A percentile compares a stretch with the other conserved stretches of the same genome.
These are phyloP conservation scores for Phaffia australis DNA, from an alignment of 768 basidiomycete species.

Conservation along the genomic window DNA sequence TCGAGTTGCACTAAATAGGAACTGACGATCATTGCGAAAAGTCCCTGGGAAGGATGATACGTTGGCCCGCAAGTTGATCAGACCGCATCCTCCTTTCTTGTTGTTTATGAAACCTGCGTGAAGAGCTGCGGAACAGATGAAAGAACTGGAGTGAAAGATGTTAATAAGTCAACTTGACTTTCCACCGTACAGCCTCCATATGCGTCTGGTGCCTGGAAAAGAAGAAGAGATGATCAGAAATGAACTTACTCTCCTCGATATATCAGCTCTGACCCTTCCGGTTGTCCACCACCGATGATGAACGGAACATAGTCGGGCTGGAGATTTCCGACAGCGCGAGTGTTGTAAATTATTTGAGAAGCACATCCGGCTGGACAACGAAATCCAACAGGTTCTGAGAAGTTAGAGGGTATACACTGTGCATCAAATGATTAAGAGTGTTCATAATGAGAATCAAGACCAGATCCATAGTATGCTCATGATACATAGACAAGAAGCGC, in stretches of 20 bases:
- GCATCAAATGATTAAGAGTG: not conserved
- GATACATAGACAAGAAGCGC: not conserved
- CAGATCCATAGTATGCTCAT: no score
- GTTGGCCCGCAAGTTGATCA: slow-evolving; percentile 57
- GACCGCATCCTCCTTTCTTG: slow-evolving; percentile 63
- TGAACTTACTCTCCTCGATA: slow-evolving; percentile 56
- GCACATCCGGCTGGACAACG: slow-evolving; percentile 68
- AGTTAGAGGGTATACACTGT: slow-evolving; percentile 48
- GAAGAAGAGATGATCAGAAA: not conserved
- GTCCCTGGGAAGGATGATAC: slow-evolving; percentile 59
- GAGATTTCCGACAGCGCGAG: slow-evolving; percentile 55
- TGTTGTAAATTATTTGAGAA: slow-evolving; percentile 28
- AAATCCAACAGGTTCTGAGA: slow-evolving; percentile 56
- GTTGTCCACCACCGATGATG: slow-evolving; percentile 65
- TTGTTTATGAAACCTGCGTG: slow-evolving; percentile 55
- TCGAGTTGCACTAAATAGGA: no score
- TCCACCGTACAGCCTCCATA: not conserved
- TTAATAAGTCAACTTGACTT: not conserved
- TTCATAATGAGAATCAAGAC: not conserved
- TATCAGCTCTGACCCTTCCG: slow-evolving; percentile 48
- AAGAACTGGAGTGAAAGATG: slow-evolving; percentile 39
- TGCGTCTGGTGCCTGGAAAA: not conserved
- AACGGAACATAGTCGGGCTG: slow-evolving; percentile 59
- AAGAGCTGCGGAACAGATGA: slow-evolving; percentile 71
- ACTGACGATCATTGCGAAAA: slow-evolving; percentile 50